These are phyloP conservation scores for Diaporthe nobilis DNA, from an alignment of 2,329 filamentous ascomycete species.

Conservation along the genomic window DNA sequence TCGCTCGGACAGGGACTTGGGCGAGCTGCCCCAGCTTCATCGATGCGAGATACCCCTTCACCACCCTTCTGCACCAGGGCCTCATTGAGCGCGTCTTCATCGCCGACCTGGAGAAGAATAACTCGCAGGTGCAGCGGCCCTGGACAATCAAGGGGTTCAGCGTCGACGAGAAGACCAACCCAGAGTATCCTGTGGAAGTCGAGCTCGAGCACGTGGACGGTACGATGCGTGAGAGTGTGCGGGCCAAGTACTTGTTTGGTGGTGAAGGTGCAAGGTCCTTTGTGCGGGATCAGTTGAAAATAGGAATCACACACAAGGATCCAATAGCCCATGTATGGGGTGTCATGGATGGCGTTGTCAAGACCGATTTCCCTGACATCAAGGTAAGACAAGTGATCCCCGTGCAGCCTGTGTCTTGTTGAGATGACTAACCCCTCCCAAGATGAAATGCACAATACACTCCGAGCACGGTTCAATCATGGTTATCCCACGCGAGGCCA, in stretches of 20 bases:
- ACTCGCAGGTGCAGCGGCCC: constrained; percentile 72
- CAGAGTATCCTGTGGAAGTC: constrained; percentile 85
- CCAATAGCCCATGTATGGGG: constrained; percentile 81
- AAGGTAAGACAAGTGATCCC: constrained; percentile 61
- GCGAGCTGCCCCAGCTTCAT: constrained; percentile 90
- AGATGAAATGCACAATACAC: constrained; percentile 84
- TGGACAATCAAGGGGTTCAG: constrained; percentile 75
- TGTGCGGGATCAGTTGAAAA: constrained; percentile 74
- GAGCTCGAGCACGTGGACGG: constrained; percentile 83
- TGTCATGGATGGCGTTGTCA: constrained; percentile 80
- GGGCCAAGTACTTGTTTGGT: constrained; percentile 79
- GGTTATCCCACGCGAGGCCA: constrained; percentile 81
- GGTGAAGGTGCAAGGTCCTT: constrained; percentile 79
- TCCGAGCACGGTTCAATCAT: constrained; percentile 82
- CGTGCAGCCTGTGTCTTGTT: background rate
- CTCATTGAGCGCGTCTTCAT: constrained; percentile 80
- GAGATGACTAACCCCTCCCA: background rate
- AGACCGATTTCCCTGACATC: constrained; percentile 83
- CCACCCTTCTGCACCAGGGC: constrained; percentile 79
- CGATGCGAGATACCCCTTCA: constrained; percentile 79
- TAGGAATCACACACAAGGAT: constrained; percentile 80
- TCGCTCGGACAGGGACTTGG: constrained; percentile 80
- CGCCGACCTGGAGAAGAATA: constrained; percentile 73
- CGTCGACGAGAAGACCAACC: constrained; percentile 68
- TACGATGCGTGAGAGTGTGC: constrained; percentile 74